Conservation (phyloP, 495 filamentous ascomycete species). For the Aspergillus incahuasiensis region DNA sequence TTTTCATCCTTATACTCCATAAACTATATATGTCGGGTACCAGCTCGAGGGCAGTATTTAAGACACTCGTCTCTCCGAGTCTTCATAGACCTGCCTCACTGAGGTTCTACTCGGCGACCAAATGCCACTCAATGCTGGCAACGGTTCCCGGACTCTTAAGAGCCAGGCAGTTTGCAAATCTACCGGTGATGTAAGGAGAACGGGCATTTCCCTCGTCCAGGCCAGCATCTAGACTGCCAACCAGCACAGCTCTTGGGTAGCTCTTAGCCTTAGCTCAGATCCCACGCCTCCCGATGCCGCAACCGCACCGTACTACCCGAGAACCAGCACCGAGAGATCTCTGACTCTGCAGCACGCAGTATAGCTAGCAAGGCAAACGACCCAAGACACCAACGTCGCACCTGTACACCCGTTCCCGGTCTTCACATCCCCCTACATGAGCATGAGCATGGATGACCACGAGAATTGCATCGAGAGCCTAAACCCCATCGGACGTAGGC, state of each 20-base stretch:
- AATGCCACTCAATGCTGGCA: background rate
- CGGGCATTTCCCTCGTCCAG: background rate
- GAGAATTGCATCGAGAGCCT: background rate
- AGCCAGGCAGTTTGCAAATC: background rate
- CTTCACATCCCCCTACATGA: background rate
- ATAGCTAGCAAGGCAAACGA: too few relatives aligned
- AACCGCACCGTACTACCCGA: background rate
- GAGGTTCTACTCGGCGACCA: background rate
- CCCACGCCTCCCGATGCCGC: background rate
- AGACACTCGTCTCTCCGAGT: background rate
- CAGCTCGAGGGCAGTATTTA: background rate
- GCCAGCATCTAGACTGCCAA: background rate
- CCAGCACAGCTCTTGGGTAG: background rate
- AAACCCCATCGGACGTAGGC: conserved; percentile 5
- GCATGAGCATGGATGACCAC: background rate
- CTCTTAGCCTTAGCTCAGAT: background rate
- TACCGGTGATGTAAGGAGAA: background rate
- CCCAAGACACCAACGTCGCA: background rate
- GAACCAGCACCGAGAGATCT: background rate
- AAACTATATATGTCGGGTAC: background rate
- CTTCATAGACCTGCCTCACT: background rate
- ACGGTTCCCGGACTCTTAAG: background rate
- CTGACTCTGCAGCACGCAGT: background rate
- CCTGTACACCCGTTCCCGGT: background rate
- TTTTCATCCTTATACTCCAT: background rate